phyloP scores from a whole-genome alignment of 495 filamentous ascomycete genomes.

The Podospora pseudoanserina region DNA sequence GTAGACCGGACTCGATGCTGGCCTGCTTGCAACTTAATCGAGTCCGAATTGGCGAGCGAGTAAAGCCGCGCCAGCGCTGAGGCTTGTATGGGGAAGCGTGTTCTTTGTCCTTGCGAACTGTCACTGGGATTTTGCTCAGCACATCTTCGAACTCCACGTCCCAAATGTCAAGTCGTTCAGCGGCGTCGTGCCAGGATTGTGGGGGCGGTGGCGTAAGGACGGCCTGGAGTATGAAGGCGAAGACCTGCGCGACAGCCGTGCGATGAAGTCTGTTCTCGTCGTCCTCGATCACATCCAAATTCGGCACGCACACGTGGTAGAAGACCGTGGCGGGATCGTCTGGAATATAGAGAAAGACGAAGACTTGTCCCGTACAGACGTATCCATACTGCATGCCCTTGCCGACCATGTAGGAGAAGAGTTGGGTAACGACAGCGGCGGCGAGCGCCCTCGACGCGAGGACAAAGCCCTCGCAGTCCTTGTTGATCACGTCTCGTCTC shows the following conservation, averaged over 20 bases:
- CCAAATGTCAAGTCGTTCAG: slow-evolving; percentile 33
- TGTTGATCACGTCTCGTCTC: too few relatives aligned
- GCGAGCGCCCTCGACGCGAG: slow-evolving; percentile 26
- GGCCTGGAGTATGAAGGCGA: slow-evolving; percentile 45
- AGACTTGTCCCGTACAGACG: slow-evolving; percentile 44
- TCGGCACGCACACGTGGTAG: slow-evolving; percentile 40
- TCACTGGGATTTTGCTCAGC: slow-evolving; percentile 30
- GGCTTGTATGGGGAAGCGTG: slow-evolving; percentile 29
- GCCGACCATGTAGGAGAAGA: slow-evolving; percentile 49
- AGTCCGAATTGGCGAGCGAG: slow-evolving; percentile 30
- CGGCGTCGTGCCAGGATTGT: slow-evolving; percentile 38
- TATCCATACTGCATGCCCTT: slow-evolving; percentile 43
- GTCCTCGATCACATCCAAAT: slow-evolving; percentile 36
- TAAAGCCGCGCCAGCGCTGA: slow-evolving; percentile 27
- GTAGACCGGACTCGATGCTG: not conserved
- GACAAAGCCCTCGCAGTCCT: too few relatives aligned
- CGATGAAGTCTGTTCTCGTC: slow-evolving; percentile 35
- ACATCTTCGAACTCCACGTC: slow-evolving; percentile 38
- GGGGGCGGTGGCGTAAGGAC: slow-evolving; percentile 21
- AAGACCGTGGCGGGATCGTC: slow-evolving; percentile 39
- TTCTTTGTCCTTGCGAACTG: slow-evolving; percentile 22
- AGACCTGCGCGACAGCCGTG: slow-evolving; percentile 45
- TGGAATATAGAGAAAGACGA: slow-evolving; percentile 48
- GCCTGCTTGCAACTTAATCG: slow-evolving; percentile 15
- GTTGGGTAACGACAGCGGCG: slow-evolving; percentile 43